Conservation (phyloP, 2,329 filamentous ascomycete genomes). For the Xylaria sp. region DNA sequence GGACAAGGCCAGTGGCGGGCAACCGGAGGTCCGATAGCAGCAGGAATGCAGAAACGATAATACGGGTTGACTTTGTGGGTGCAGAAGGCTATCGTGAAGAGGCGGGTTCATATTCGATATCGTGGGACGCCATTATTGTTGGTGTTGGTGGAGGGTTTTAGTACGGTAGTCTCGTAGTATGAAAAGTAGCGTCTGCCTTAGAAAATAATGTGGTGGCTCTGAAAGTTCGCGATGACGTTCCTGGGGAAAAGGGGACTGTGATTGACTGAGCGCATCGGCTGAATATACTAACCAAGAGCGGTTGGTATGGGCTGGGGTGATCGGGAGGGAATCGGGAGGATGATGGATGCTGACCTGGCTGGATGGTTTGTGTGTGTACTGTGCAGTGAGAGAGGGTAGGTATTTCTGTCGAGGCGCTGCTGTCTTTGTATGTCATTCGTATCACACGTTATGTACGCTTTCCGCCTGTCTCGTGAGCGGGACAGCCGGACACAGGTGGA, state of each 20-base stretch:
- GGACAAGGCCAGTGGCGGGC: neutral
- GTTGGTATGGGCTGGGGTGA: neutral
- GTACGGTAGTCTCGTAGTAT: neutral
- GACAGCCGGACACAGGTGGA: neutral
- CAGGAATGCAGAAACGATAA: neutral
- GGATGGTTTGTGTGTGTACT: too few species aligned
- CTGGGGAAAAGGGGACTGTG: conserved; percentile 3
- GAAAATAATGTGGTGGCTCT: neutral
- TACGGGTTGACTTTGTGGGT: neutral
- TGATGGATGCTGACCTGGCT: too few species aligned
- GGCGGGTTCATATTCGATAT: neutral
- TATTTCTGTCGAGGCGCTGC: too few species aligned
- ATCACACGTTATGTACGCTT: neutral
- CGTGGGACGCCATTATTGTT: conserved; percentile 9
- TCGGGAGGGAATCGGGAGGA: neutral
- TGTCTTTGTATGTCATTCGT: neutral
- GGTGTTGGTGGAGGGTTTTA: neutral
- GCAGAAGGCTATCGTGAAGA: conserved; percentile 7
- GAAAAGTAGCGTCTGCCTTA: neutral
- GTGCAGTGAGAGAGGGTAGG: too few species aligned
- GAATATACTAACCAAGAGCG: neutral
- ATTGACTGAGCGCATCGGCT: conserved; percentile 4
- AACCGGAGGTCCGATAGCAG: neutral
- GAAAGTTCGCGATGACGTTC: conserved; percentile 18
- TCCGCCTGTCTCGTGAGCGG: neutral